These are phyloP conservation scores for Cyberlindnera subsufficiens DNA, from an alignment of 805 yeast species.

Conservation along the genomic window DNA sequence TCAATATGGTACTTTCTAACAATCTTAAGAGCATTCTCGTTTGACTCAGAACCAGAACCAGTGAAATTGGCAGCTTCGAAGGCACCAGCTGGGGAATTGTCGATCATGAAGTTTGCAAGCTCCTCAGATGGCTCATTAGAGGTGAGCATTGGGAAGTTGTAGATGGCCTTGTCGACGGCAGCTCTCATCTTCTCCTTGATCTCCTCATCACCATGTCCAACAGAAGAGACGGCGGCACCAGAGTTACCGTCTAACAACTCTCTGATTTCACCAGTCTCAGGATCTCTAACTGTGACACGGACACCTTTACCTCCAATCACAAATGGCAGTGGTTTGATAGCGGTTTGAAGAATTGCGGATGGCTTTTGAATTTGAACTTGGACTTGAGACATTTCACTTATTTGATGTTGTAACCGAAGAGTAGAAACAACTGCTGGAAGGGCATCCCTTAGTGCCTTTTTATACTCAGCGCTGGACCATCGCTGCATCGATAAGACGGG, in stretches of 20 bases:
- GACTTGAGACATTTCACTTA: constrained; percentile 1
- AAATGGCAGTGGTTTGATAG: constrained; percentile 26
- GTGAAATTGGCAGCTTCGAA: constrained; percentile 39
- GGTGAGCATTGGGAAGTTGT: constrained; percentile 29
- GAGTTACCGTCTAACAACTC: constrained; percentile 38
- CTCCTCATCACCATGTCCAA: constrained; percentile 40
- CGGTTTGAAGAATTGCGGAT: constrained; percentile 27
- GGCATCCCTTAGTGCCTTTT: background rate
- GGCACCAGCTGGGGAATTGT: constrained; percentile 37
- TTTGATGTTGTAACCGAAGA: background rate
- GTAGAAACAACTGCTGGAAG: background rate
- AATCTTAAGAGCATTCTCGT: constrained; percentile 58
- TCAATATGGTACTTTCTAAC: constrained; percentile 42
- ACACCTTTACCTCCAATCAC: constrained; percentile 34
- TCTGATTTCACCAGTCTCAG: constrained; percentile 27
- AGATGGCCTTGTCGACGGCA: constrained; percentile 31
- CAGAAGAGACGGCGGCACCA: constrained; percentile 47
- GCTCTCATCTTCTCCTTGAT: constrained; percentile 33
- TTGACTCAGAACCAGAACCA: constrained; percentile 63
- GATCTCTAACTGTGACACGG: constrained; percentile 30
- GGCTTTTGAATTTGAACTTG: constrained; percentile 10
- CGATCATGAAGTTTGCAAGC: constrained; percentile 36
- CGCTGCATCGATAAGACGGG: constrained; percentile 2
- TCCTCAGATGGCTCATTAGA: constrained; percentile 35
- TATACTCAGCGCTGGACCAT: too few relatives aligned